phyloP scores from a whole-genome alignment of 352 stramenopile genomes.

The Thraustochytrium aureum region DNA sequence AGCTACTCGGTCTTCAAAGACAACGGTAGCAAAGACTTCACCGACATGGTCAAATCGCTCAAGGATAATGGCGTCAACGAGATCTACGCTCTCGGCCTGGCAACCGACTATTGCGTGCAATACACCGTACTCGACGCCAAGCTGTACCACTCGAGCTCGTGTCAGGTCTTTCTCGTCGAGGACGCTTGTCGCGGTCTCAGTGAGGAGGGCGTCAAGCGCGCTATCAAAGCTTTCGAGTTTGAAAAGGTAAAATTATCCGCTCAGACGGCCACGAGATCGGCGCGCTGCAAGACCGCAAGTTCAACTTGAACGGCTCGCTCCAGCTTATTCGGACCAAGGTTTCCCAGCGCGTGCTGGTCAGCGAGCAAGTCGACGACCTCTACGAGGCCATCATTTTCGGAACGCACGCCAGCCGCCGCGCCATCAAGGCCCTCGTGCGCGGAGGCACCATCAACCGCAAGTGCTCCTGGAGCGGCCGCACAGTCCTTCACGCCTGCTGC shows the following conservation, averaged over 20 bases:
- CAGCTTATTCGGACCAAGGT: background rate
- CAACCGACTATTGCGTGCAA: slow-evolving; percentile 20
- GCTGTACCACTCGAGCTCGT: background rate
- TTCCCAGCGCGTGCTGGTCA: background rate
- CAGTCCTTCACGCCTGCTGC: slow-evolving; percentile 43
- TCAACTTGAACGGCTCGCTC: slow-evolving; percentile 16
- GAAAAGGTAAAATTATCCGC: slow-evolving; percentile 38
- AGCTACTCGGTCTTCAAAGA: slow-evolving; percentile 27
- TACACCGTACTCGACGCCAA: slow-evolving; percentile 30
- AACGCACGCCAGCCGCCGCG: background rate
- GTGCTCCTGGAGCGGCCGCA: slow-evolving; percentile 41
- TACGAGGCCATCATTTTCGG: slow-evolving; percentile 40
- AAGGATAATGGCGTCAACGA: background rate
- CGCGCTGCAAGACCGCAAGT: background rate
- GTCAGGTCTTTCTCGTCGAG: slow-evolving; percentile 41
- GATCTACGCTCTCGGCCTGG: background rate
- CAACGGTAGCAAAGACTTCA: slow-evolving; percentile 22
- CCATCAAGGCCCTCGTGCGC: background rate
- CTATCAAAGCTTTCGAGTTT: slow-evolving; percentile 20
- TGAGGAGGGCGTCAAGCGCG: slow-evolving; percentile 22
- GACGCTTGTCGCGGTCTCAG: slow-evolving; percentile 42
- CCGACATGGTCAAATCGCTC: background rate
- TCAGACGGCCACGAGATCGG: slow-evolving; percentile 13
- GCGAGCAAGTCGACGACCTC: background rate
- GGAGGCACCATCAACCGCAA: background rate